Conservation (phyloP, 225 moss, liverwort and hornwort species). For the Bryum argenteum region DNA sequence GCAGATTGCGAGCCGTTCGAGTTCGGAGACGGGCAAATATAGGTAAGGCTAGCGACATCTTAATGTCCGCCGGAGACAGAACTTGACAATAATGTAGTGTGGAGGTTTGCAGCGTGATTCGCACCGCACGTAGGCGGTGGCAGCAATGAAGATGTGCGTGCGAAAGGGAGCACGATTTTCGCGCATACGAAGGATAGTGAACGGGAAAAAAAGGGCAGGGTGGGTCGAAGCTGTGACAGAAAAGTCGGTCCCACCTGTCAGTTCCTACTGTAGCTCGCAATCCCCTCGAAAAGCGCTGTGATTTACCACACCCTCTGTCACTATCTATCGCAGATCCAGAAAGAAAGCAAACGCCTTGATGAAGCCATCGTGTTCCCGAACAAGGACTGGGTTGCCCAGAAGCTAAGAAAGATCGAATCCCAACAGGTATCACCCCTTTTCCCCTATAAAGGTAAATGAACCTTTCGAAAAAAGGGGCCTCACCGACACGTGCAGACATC, state of each 20-base stretch:
- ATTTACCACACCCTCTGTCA: no score
- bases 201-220: background rate
- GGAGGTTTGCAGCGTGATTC: conserved; percentile 6
- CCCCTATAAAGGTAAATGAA: background rate
- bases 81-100: background rate
- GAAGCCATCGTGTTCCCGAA: no score
- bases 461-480: background rate
- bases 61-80: background rate
- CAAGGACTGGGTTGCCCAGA: no score
- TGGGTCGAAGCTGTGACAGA: background rate
- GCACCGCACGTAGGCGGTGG: background rate
- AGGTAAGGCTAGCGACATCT: background rate
- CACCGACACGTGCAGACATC: background rate
- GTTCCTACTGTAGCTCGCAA: background rate
- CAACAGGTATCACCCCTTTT: background rate
- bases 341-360: no score
- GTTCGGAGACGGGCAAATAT: no score
- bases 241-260: conserved; percentile 29
- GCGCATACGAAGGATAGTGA: background rate
- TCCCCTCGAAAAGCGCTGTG: no score
- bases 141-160: background rate
- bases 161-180: background rate
- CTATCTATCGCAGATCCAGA: no score
- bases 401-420: background rate
- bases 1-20: no score